A percentile compares a stretch with the other conserved stretches of the same genome.
Conservation (phyloP, 805 yeast genomes). For the Metschnikowia amazonensis region DNA sequence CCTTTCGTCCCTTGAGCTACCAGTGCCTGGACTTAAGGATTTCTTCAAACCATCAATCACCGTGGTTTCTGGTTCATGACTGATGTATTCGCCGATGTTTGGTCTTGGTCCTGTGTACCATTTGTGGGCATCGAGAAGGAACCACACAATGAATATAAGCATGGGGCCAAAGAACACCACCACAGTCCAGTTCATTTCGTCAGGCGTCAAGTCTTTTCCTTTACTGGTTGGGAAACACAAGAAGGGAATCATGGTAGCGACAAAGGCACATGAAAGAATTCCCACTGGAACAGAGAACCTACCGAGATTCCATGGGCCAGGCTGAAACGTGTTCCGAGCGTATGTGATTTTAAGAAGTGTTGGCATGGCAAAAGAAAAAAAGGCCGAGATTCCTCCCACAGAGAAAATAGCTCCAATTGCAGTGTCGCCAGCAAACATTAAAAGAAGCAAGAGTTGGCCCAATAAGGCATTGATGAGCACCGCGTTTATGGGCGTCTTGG, state of each 20-base stretch:
- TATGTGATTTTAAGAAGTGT: constrained; percentile 55
- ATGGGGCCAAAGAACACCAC: constrained; percentile 54
- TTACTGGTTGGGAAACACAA: constrained; percentile 50
- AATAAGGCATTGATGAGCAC: constrained; percentile 54
- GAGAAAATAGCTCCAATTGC: constrained; percentile 71
- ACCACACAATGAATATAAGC: constrained; percentile 50
- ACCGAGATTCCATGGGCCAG: constrained; percentile 70
- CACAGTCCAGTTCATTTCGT: constrained; percentile 61
- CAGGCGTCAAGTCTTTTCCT: constrained; percentile 37
- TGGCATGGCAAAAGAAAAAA: constrained; percentile 65
- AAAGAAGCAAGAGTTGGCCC: constrained; percentile 52
- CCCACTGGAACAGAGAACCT: constrained; percentile 47
- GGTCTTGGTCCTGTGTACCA: constrained; percentile 61
- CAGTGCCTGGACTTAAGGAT: background rate
- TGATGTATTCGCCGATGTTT: constrained; percentile 27
- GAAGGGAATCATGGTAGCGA: constrained; percentile 54
- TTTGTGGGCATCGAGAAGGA: constrained; percentile 49
- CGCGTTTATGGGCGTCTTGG: constrained; percentile 63
- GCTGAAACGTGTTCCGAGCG: constrained; percentile 48
- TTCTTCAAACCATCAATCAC: constrained; percentile 3
- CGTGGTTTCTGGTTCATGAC: constrained; percentile 3
- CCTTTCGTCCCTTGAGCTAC: background rate
- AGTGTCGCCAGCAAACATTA: constrained; percentile 60
- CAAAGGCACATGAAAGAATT: constrained; percentile 45
- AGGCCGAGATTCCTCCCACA: constrained; percentile 67